Evolutionary conservation across 495 filamentous ascomycete species (phyloP).

Genomic region (Pyrenula aspistea): DNA sequence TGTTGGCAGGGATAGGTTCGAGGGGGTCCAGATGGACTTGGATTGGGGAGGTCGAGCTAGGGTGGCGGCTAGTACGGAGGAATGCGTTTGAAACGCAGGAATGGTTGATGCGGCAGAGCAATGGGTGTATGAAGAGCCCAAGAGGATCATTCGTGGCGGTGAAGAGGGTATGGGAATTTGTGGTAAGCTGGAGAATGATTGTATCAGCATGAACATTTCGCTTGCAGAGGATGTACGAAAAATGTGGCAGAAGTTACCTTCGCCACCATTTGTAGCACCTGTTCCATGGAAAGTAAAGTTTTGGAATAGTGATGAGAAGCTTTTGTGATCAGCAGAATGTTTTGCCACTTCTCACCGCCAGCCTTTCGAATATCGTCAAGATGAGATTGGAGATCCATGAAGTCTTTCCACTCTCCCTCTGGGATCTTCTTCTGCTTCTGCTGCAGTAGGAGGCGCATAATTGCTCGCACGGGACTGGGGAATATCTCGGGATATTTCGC

Average conservation of each 20-base stretch:
- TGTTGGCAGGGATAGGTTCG: slow-evolving; percentile 32
- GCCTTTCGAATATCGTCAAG: slow-evolving; percentile 24
- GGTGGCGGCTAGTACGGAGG: slow-evolving; percentile 31
- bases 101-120: slow-evolving; percentile 52
- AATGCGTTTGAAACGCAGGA: slow-evolving; percentile 59
- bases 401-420: slow-evolving; percentile 23
- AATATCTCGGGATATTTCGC: slow-evolving; percentile 34
- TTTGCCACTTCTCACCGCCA: slow-evolving; percentile 27
- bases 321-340: slow-evolving; percentile 38
- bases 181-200: slow-evolving; percentile 24
- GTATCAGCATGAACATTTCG: slow-evolving; percentile 6
- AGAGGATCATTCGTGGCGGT: slow-evolving; percentile 44
- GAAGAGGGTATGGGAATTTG: slow-evolving; percentile 51
- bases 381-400: slow-evolving; percentile 36
- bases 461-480: slow-evolving; percentile 43
- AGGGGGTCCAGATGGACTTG: slow-evolving; percentile 32
- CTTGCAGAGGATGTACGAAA: not conserved
- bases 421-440: slow-evolving; percentile 19
- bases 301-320: slow-evolving; percentile 40
- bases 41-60: slow-evolving; percentile 8
- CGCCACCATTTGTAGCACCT: slow-evolving; percentile 26
- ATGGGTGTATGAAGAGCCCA: slow-evolving; percentile 49
- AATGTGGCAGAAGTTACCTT: slow-evolving; percentile 30
- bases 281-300: slow-evolving; percentile 24
- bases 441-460: slow-evolving; percentile 39